Evolutionary conservation across 768 basidiomycete genomes (phyloP).

Genomic region (Phlebiopsis flavidoalba): DNA sequence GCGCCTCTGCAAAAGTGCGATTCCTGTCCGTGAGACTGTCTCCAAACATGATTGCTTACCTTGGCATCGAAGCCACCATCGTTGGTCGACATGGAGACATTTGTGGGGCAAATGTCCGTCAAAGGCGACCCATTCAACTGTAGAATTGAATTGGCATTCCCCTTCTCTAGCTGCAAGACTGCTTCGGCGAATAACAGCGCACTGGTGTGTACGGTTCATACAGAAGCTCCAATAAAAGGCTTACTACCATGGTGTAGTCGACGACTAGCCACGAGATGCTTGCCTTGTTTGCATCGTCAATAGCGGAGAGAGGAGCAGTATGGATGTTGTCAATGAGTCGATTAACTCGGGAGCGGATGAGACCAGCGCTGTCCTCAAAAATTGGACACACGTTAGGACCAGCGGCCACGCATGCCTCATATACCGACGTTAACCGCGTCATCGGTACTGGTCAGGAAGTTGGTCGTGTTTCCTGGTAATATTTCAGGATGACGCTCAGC

Average conservation of each 20-base stretch:
- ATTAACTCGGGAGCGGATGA: conserved; percentile 16
- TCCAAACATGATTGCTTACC: not conserved
- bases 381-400: conserved; percentile 21
- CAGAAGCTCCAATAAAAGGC: not conserved
- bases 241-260: not conserved
- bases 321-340: not conserved
- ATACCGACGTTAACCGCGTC: conserved; percentile 17
- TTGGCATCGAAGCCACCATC: not conserved
- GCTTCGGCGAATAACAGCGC: not conserved
- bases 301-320: not conserved
- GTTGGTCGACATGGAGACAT: not conserved
- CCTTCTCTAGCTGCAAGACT: not conserved
- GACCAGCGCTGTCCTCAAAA: conserved; percentile 14
- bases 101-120: not conserved
- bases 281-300: not conserved
- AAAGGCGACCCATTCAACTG: not conserved
- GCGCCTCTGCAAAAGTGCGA: not conserved
- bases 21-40: not conserved
- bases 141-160: not conserved
- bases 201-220: not conserved
- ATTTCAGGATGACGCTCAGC: not conserved
- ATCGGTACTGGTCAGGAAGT: conserved; percentile 11
- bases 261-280: not conserved
- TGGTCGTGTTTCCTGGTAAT: not conserved
- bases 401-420: conserved; percentile 14